Conservation (phyloP, 1,284 basidiomycete species). For the Ustilago xerochloae region DNA sequence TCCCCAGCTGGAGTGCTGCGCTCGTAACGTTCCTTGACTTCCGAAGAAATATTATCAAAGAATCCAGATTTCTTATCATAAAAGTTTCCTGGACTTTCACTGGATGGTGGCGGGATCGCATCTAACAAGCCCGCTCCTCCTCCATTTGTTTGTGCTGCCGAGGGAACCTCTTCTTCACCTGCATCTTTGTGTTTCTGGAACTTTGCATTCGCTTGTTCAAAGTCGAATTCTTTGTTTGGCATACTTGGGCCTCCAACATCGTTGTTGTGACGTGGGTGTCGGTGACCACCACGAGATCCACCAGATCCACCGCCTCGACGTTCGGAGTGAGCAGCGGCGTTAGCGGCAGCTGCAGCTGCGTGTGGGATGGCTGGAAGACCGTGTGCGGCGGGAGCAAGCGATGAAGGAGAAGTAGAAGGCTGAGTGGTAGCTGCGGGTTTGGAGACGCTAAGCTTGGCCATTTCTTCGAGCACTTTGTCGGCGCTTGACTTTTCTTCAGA, state of each 20-base stretch:
- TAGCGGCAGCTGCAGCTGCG: conserved; percentile 49
- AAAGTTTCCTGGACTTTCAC: conserved; percentile 42
- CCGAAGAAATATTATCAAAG: conserved; percentile 66
- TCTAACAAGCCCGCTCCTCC: conserved; percentile 41
- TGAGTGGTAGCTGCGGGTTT: conserved; percentile 13
- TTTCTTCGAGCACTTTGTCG: conserved; percentile 54
- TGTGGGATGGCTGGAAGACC: conserved; percentile 54
- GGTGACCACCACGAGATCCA: neutral
- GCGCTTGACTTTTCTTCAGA: conserved; percentile 33
- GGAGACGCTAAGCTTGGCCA: conserved; percentile 55
- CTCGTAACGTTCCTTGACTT: conserved; percentile 64
- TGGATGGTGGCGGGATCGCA: conserved; percentile 55
- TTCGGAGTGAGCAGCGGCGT: conserved; percentile 22
- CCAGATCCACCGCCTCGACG: conserved; percentile 20
- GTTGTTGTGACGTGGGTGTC: conserved; percentile 6
- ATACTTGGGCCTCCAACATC: conserved; percentile 33
- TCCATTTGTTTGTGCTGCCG: neutral
- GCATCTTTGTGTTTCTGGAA: conserved; percentile 56
- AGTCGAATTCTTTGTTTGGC: conserved; percentile 63
- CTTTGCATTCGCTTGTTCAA: conserved; percentile 65
- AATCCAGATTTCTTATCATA: conserved; percentile 66
- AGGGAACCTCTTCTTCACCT: no score
- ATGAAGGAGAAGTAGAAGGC: conserved; percentile 29
- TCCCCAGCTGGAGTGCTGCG: neutral
- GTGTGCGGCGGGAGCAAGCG: conserved; percentile 26